Conservation (phyloP, 2,329 filamentous ascomycete species). For the Sphaerostilbella broomeana region DNA sequence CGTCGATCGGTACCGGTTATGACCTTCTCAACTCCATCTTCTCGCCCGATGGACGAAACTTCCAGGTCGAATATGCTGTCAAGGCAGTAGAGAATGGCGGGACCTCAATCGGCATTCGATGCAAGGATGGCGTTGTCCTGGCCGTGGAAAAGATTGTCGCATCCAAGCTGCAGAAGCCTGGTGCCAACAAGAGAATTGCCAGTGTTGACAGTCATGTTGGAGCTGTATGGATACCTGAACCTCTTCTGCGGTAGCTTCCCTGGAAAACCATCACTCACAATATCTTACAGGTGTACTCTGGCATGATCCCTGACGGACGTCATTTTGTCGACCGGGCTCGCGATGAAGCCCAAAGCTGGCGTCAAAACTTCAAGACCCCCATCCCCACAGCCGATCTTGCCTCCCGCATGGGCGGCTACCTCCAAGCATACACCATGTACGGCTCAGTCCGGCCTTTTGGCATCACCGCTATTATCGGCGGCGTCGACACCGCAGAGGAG, state of each 20-base stretch:
- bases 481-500: slow-evolving; percentile 86
- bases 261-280: neutral
- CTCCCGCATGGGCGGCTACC: slow-evolving; percentile 88
- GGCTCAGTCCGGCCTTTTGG: slow-evolving; percentile 94
- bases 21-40: slow-evolving; percentile 99
- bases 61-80: slow-evolving; percentile 97
- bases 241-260: neutral
- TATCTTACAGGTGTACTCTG: slow-evolving; percentile 72
- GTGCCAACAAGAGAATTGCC: slow-evolving; percentile 94
- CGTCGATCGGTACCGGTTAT: slow-evolving; percentile 98
- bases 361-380: slow-evolving; percentile 87
- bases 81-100: slow-evolving; percentile 98
- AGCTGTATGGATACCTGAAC: slow-evolving; percentile 68
- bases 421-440: slow-evolving; percentile 96
- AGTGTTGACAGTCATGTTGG: slow-evolving; percentile 91
- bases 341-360: slow-evolving; percentile 88
- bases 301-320: slow-evolving; percentile 87
- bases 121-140: slow-evolving; percentile 93
- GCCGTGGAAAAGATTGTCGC: slow-evolving; percentile 94
- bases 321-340: slow-evolving; percentile 93
- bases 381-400: slow-evolving; percentile 86
- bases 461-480: slow-evolving; percentile 88
- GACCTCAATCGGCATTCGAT: slow-evolving; percentile 91
- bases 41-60: slow-evolving; percentile 97
- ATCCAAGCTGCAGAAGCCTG: slow-evolving; percentile 90